Conservation (phyloP, 1,284 basidiomycete species). For the Ustilago trichophora region DNA sequence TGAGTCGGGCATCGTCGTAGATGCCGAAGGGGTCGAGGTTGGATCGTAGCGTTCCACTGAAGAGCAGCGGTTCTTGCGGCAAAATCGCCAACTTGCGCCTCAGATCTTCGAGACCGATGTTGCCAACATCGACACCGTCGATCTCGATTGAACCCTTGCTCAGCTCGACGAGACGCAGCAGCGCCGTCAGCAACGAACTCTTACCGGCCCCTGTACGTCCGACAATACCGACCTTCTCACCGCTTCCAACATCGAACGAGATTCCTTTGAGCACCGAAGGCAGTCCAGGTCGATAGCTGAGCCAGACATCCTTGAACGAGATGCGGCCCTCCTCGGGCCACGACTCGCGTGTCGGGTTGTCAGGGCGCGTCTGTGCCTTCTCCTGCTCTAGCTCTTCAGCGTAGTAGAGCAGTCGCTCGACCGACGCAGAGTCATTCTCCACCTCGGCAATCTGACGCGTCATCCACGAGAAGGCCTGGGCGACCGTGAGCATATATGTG, state of each 20-base stretch:
- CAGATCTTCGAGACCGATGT: constrained; percentile 69
- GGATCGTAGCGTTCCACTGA: constrained; percentile 66
- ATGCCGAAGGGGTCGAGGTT: constrained; percentile 66
- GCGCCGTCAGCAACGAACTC: constrained; percentile 76
- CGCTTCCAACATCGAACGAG: constrained; percentile 67
- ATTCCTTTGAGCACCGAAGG: constrained; percentile 70
- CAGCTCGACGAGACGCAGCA: constrained; percentile 79
- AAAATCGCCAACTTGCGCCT: constrained; percentile 57
- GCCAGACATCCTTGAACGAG: constrained; percentile 66
- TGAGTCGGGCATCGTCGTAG: constrained; percentile 65
- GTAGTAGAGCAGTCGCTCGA: constrained; percentile 66
- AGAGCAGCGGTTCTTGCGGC: constrained; percentile 66
- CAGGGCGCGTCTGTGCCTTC: constrained; percentile 51
- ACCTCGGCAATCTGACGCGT: constrained; percentile 67
- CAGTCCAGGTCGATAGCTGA: constrained; percentile 70
- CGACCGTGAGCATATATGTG: constrained; percentile 59
- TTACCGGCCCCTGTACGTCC: constrained; percentile 73
- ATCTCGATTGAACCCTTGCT: constrained; percentile 75
- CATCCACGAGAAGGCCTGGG: constrained; percentile 63
- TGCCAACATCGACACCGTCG: constrained; percentile 73
- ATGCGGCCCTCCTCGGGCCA: constrained; percentile 66
- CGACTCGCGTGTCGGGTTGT: constrained; percentile 44
- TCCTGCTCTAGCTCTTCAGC: constrained; percentile 63
- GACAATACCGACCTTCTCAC: constrained; percentile 72
- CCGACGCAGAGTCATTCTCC: constrained; percentile 66